Evolutionary conservation across 73 alveolate species (phyloP).

Genomic region (Diophrys appendiculata): DNA sequence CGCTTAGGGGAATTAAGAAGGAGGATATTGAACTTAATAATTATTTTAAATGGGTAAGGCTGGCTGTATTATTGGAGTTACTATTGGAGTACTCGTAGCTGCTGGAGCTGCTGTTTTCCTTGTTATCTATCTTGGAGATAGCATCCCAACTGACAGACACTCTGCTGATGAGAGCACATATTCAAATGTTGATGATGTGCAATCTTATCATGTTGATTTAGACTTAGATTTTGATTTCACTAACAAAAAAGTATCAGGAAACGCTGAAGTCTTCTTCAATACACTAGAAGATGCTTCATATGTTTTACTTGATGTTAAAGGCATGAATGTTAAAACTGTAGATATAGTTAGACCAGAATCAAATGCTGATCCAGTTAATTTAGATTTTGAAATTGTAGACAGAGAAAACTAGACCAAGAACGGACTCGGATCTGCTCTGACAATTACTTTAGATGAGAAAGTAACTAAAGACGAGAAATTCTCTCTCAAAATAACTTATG

Average conservation of each 20-base stretch:
- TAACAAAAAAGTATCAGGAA: slow-evolving; percentile 8
- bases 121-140: not conserved
- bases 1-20: not conserved
- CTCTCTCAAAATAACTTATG: slow-evolving; percentile 16
- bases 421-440: too few relatives aligned
- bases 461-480: too few relatives aligned
- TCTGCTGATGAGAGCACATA: slow-evolving; percentile 29
- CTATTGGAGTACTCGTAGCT: not conserved
- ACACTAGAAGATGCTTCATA: too few relatives aligned
- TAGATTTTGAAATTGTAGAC: not conserved
- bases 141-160: not conserved
- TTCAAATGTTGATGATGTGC: slow-evolving; percentile 10
- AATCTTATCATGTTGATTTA: slow-evolving; percentile 26
- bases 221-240: slow-evolving; percentile 45
- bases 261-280: too few relatives aligned
- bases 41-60: not conserved
- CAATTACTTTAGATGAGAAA: too few relatives aligned
- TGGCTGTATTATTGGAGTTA: too few relatives aligned
- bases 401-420: slow-evolving; percentile 1
- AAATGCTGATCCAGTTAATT: not conserved
- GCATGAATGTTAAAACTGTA: too few relatives aligned
- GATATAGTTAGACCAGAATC: slow-evolving; percentile 19
- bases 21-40: too few relatives aligned
- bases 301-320: too few relatives aligned
- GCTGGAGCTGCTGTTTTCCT: not conserved